Conservation (phyloP, 306 rosid species). For the Lathyrus oleraceus region DNA sequence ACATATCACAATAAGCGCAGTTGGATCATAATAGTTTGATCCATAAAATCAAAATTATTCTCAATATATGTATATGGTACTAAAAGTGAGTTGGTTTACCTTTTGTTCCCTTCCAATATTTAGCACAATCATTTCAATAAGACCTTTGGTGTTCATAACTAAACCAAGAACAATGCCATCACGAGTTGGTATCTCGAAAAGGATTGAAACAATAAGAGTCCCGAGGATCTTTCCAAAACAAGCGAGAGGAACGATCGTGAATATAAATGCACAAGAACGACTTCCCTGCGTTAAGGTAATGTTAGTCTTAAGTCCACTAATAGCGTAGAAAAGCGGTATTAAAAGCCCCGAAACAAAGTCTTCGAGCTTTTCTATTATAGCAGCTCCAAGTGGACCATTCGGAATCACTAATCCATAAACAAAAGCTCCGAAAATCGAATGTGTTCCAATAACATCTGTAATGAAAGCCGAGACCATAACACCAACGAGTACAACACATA, state of each 20-base stretch:
- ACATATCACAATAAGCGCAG: background rate
- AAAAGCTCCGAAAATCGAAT: constrained; percentile 81
- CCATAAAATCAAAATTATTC: background rate
- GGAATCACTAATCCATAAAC: constrained; percentile 79
- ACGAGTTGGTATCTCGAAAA: constrained; percentile 59
- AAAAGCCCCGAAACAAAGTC: constrained; percentile 85
- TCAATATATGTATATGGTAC: too few species aligned
- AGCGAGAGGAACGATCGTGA: constrained; percentile 51
- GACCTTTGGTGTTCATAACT: constrained; percentile 88
- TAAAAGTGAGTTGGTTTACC: constrained; percentile 30
- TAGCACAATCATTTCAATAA: constrained; percentile 74
- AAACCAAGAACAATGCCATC: constrained; percentile 77
- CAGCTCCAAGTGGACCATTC: constrained; percentile 71
- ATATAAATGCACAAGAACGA: constrained; percentile 39
- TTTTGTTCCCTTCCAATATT: constrained; percentile 81
- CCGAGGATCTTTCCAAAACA: constrained; percentile 63
- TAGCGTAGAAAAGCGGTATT: constrained; percentile 78
- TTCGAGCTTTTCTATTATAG: constrained; percentile 84
- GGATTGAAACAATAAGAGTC: constrained; percentile 47
- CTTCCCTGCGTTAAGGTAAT: constrained; percentile 30
- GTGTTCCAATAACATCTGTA: constrained; percentile 86
- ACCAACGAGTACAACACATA: constrained; percentile 67
- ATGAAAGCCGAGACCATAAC: constrained; percentile 74
- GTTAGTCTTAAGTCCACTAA: constrained; percentile 78
- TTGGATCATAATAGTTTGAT: background rate